Percentiles rank a stretch among this genome's conserved stretches.
These are phyloP conservation scores for Candida buenavistaensis DNA, from an alignment of 1,139 yeast genomes.

Conservation along the genomic window DNA sequence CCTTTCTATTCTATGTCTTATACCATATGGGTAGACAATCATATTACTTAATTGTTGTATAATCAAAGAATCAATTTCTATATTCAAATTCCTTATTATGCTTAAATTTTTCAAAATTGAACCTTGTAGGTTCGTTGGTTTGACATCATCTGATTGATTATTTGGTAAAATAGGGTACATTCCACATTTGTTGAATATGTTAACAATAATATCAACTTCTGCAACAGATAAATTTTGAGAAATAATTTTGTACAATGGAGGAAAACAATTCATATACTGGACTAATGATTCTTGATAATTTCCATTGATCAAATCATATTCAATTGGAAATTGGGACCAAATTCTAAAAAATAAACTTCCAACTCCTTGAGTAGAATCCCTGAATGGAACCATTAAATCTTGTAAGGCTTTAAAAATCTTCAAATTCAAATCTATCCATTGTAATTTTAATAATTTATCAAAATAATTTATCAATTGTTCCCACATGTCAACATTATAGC, in stretches of 20 bases:
- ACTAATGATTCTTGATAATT: slow-evolving; percentile 58
- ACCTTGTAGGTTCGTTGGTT: slow-evolving; percentile 56
- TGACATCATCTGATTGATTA: slow-evolving; percentile 27
- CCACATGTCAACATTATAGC: slow-evolving; percentile 40
- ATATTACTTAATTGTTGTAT: slow-evolving; percentile 56
- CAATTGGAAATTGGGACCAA: slow-evolving; percentile 63
- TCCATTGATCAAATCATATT: slow-evolving; percentile 56
- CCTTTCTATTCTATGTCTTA: slow-evolving; percentile 51
- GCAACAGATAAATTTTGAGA: slow-evolving; percentile 25
- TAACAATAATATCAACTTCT: slow-evolving; percentile 44
- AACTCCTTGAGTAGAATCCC: slow-evolving; percentile 20
- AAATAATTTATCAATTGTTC: slow-evolving; percentile 50
- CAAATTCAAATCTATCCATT: slow-evolving; percentile 49
- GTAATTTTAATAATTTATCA: slow-evolving; percentile 32
- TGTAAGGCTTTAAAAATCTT: slow-evolving; percentile 54
- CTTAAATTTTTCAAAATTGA: slow-evolving; percentile 48
- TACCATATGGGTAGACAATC: slow-evolving; percentile 58
- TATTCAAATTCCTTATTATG: slow-evolving; percentile 30
- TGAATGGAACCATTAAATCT: slow-evolving; percentile 42
- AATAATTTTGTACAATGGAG: slow-evolving; percentile 40
- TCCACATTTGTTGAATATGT: slow-evolving; percentile 57
- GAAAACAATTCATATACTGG: slow-evolving; percentile 52
- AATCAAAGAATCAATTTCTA: slow-evolving; percentile 42
- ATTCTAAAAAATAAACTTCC: slow-evolving; percentile 52
- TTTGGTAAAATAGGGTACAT: slow-evolving; percentile 67